phyloP scores from a whole-genome alignment of 2,329 filamentous ascomycete species.

The Penicillium sclerotigenum region DNA sequence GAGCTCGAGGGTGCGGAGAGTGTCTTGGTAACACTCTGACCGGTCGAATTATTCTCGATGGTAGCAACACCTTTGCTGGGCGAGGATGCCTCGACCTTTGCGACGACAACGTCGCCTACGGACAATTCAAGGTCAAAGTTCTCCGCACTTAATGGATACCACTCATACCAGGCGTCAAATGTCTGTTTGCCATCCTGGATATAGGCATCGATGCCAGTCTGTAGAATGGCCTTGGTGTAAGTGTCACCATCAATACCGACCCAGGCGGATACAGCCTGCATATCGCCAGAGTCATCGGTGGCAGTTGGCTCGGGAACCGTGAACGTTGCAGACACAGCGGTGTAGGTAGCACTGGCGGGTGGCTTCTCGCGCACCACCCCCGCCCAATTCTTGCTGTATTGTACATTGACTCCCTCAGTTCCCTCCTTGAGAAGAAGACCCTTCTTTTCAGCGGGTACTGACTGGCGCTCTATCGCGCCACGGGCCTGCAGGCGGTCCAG shows the following conservation, averaged over 20 bases:
- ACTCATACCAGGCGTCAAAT: slow-evolving; percentile 61
- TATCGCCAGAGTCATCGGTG: slow-evolving; percentile 37
- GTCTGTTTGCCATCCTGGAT: slow-evolving; percentile 39
- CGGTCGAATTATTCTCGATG: slow-evolving; percentile 53
- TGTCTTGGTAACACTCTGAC: slow-evolving; percentile 51
- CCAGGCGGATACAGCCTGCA: slow-evolving; percentile 54
- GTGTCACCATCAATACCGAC: slow-evolving; percentile 62
- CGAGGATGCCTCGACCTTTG: slow-evolving; percentile 39
- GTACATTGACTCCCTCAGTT: slow-evolving; percentile 36
- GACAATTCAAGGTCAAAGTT: slow-evolving; percentile 50
- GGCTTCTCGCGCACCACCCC: slow-evolving; percentile 53
- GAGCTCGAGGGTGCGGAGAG: slow-evolving; percentile 45
- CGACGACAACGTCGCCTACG: slow-evolving; percentile 47
- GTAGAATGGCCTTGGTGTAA: slow-evolving; percentile 53
- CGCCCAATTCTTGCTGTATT: slow-evolving; percentile 59
- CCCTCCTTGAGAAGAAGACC: slow-evolving; percentile 14
- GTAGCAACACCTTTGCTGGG: slow-evolving; percentile 46
- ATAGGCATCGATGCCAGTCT: slow-evolving; percentile 58
- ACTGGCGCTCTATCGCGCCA: slow-evolving; percentile 23
- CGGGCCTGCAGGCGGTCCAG: slow-evolving; percentile 31
- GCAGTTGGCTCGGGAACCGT: slow-evolving; percentile 51
- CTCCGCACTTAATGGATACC: slow-evolving; percentile 57
- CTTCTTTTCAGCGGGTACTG: slow-evolving; percentile 22
- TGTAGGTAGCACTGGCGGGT: slow-evolving; percentile 49
- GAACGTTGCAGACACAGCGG: slow-evolving; percentile 45